A percentile compares a stretch with the other conserved stretches of the same genome.
These are phyloP conservation scores for Aspergillus terreus DNA, from an alignment of 2,329 filamentous ascomycete species.

Conservation along the genomic window DNA sequence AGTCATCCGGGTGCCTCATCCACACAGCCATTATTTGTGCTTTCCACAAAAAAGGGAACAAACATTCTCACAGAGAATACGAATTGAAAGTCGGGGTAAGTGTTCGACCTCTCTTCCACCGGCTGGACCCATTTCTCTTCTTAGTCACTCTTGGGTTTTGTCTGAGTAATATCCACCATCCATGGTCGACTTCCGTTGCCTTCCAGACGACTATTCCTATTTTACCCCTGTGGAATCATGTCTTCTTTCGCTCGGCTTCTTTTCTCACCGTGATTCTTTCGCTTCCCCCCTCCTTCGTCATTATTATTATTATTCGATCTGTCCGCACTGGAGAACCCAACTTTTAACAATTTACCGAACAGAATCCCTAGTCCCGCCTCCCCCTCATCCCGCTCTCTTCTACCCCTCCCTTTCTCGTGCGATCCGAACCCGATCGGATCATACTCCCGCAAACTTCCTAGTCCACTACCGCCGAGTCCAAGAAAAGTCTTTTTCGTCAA, in stretches of 20 bases:
- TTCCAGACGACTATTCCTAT: not conserved
- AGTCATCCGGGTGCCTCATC: too few relatives aligned
- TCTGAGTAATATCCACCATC: constrained; percentile 6
- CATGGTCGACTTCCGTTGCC: constrained; percentile 4
- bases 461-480: constrained; percentile 20
- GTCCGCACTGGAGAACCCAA: not conserved
- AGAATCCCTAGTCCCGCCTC: constrained; percentile 2
- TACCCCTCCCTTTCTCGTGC: constrained; percentile 10
- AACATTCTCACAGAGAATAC: too few relatives aligned
- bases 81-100: too few relatives aligned
- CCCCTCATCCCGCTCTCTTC: constrained; percentile 11
- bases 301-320: not conserved
- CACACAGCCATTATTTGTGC: too few relatives aligned
- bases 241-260: not conserved
- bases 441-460: constrained; percentile 35
- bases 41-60: too few relatives aligned
- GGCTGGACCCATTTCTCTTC: not conserved
- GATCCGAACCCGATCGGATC: constrained; percentile 21
- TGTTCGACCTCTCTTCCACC: not conserved
- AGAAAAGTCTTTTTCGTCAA: constrained; percentile 4
- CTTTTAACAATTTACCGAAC: not conserved
- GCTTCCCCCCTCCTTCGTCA: not conserved
- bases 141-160: not conserved
- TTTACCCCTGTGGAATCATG: constrained; percentile 7
- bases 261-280: constrained; percentile 2